phyloP scores from a whole-genome alignment of 2,329 filamentous ascomycete genomes.

The Neurospora sp. region DNA sequence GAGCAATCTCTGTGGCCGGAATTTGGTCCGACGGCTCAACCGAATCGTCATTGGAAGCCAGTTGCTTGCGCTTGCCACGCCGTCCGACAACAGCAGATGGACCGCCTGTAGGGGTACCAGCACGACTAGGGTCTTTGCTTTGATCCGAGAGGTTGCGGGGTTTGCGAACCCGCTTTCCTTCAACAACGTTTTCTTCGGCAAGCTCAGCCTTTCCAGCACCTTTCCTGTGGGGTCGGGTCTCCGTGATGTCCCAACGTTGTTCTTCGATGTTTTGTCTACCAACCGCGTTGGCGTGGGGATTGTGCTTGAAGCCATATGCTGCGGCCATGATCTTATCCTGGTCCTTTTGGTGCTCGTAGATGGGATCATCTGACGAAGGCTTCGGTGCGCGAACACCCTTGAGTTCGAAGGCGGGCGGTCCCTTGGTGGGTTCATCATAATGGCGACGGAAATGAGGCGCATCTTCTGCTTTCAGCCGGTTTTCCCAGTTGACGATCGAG shows the following conservation, averaged over 20 bases:
- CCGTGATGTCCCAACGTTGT: conserved; percentile 45
- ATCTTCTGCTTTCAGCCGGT: conserved; percentile 20
- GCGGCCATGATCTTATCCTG: conserved; percentile 51
- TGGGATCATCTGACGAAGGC: conserved; percentile 30
- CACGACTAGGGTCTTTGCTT: conserved; percentile 39
- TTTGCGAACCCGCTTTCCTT: conserved; percentile 44
- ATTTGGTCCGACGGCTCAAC: conserved; percentile 4
- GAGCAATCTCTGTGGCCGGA: conserved; percentile 5
- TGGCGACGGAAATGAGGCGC: conserved; percentile 15
- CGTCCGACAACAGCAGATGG: conserved; percentile 22
- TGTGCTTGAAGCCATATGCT: conserved; percentile 52
- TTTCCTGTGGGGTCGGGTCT: conserved; percentile 46
- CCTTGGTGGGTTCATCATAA: conserved; percentile 32
- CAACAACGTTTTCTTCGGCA: conserved; percentile 31
- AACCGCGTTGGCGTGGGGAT: conserved; percentile 45
- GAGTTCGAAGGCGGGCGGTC: conserved; percentile 36
- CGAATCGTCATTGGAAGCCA: conserved; percentile 3
- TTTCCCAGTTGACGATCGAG: conserved; percentile 25
- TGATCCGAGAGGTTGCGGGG: conserved; percentile 43
- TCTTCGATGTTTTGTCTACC: conserved; percentile 48
- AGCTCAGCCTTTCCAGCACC: conserved; percentile 50
- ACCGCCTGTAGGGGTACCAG: conserved; percentile 35
- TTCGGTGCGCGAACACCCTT: conserved; percentile 41
- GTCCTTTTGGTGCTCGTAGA: conserved; percentile 33
- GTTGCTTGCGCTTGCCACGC: conserved; percentile 11